A percentile compares a stretch with the other conserved stretches of the same genome.
These are phyloP conservation scores for Sanghuangporus weigelae DNA, from an alignment of 1,284 basidiomycete species.

Conservation along the genomic window DNA sequence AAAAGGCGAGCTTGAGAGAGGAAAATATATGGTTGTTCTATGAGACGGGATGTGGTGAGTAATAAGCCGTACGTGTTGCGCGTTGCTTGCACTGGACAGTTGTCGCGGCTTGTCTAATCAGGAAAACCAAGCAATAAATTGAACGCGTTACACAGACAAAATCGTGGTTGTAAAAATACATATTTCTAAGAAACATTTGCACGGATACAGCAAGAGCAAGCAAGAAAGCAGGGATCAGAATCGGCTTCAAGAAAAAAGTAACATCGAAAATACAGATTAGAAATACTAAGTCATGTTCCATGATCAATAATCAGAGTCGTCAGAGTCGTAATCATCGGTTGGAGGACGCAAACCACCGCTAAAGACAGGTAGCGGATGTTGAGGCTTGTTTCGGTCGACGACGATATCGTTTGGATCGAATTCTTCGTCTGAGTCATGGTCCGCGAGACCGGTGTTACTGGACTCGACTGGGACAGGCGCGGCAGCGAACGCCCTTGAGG, in stretches of 20 bases:
- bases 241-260: too few relatives aligned
- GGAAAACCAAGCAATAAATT: too few relatives aligned
- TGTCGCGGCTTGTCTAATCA: too few relatives aligned
- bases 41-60: neutral
- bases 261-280: too few relatives aligned
- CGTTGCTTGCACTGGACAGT: too few relatives aligned
- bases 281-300: neutral
- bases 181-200: too few relatives aligned
- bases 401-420: constrained; percentile 14
- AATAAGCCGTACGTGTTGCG: neutral
- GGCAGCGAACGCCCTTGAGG: neutral
- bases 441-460: neutral
- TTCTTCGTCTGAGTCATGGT: constrained; percentile 6
- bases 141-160: too few relatives aligned
- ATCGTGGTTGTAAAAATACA: too few relatives aligned
- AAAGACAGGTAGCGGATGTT: neutral
- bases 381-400: neutral
- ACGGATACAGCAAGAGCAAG: too few relatives aligned
- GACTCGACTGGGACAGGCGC: too few relatives aligned
- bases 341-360: neutral
- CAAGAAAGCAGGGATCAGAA: too few relatives aligned
- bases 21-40: neutral
- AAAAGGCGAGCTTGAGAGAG: neutral
- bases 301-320: constrained; percentile 6
- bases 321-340: constrained; percentile 8